phyloP scores from a whole-genome alignment of 805 yeast species.

The Metschnikowia peoriensis region DNA sequence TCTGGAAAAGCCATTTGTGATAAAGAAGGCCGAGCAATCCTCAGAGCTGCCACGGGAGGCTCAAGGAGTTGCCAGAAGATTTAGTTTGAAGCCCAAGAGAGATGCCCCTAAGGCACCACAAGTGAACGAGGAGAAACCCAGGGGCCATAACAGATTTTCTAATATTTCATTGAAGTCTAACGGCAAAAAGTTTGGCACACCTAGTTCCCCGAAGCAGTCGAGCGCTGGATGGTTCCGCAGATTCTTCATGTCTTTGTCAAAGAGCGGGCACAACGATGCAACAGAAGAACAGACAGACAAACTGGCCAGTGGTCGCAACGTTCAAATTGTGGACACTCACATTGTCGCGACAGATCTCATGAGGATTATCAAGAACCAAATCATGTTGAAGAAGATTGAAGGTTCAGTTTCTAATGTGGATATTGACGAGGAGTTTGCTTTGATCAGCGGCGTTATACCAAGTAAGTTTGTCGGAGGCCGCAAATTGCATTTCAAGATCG shows the following conservation, averaged over 20 bases:
- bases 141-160: conserved; percentile 33
- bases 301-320: conserved; percentile 16
- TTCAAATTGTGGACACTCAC: conserved; percentile 33
- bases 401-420: conserved; percentile 46
- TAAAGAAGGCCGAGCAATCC: not conserved
- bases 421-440: conserved; percentile 43
- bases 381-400: conserved; percentile 47
- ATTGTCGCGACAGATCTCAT: conserved; percentile 31
- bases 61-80: conserved; percentile 18
- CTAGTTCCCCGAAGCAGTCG: conserved; percentile 13
- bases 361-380: conserved; percentile 37
- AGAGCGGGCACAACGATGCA: conserved; percentile 9
- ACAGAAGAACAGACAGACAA: conserved; percentile 4
- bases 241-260: conserved; percentile 28
- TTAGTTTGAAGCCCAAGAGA: conserved; percentile 38
- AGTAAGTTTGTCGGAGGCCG: conserved; percentile 43
- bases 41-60: not conserved
- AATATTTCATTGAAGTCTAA: conserved; percentile 27
- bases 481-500: conserved; percentile 47
- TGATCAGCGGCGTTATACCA: conserved; percentile 49
- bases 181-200: conserved; percentile 9
- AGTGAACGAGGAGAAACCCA: conserved; percentile 2
- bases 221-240: conserved; percentile 37
- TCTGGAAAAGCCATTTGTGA: not conserved
- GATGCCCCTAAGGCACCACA: conserved; percentile 40